Conservation (phyloP, 2,329 filamentous ascomycete genomes). For the Hymenoscyphus repandus region DNA sequence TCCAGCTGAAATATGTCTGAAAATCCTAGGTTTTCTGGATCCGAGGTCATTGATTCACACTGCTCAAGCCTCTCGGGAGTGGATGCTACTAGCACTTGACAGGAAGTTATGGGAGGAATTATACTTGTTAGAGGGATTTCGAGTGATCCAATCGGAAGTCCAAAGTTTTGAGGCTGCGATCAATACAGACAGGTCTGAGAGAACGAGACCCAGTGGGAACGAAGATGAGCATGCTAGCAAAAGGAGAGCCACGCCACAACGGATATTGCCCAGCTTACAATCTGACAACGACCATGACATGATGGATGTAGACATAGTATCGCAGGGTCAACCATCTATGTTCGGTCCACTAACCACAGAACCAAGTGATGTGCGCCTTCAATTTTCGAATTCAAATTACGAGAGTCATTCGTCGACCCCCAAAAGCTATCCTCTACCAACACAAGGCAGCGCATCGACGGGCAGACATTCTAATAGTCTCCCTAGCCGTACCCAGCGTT, state of each 20-base stretch:
- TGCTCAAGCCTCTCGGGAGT: slow-evolving; percentile 72
- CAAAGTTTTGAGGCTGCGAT: slow-evolving; percentile 56
- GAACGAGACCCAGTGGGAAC: slow-evolving; percentile 12
- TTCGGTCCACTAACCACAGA: slow-evolving; percentile 19
- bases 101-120: slow-evolving; percentile 79
- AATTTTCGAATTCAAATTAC: slow-evolving; percentile 14
- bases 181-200: slow-evolving; percentile 22
- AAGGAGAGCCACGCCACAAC: slow-evolving; percentile 46
- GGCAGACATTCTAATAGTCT: background rate
- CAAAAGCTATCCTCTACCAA: background rate
- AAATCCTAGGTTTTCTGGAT: slow-evolving; percentile 82
- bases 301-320: slow-evolving; percentile 33
- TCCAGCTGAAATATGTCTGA: slow-evolving; percentile 84
- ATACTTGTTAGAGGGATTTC: slow-evolving; percentile 85
- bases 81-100: slow-evolving; percentile 76
- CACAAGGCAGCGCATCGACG: slow-evolving; percentile 1
- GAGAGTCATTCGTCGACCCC: slow-evolving; percentile 19
- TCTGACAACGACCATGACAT: slow-evolving; percentile 46
- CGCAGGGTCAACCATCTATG: slow-evolving; percentile 19
- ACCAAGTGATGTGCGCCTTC: slow-evolving; percentile 8
- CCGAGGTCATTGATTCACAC: slow-evolving; percentile 74
- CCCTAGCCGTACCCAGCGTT: slow-evolving; percentile 4
- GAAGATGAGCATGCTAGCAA: slow-evolving; percentile 50
- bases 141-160: slow-evolving; percentile 62
- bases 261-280: slow-evolving; percentile 23